Evolutionary conservation across 1,284 basidiomycete genomes (phyloP), one percentile per base, ranked within the genome.

Genomic region (Caloboletus inedulis): DNA sequence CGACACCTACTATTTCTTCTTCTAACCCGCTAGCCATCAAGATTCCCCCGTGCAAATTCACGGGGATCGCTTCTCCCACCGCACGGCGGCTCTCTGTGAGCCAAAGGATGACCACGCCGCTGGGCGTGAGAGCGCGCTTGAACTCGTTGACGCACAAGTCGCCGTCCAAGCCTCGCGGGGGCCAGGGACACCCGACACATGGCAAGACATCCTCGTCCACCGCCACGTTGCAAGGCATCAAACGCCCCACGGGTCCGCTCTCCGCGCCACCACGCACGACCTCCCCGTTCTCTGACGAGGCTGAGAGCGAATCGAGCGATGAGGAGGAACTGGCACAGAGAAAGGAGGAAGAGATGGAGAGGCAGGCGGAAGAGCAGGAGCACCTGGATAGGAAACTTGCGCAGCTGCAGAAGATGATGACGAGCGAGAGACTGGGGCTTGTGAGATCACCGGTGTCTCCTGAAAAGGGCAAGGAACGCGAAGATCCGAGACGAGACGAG

Each of bases 401-500:
- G 42, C 78, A 84, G 35, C 72, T 91, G 21, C 78, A 88, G 64
- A 75, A 67, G 53, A 80, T 85, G 73, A 85, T 91, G 73, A 89
- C 84, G 3, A 82, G 76, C 55, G 87, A 89, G 41, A 71, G 77
- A 18, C 66, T 91, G 36, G 89, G 89, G 1, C 76, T 91, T 14
- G 83, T 91, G 36, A 77, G 77, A 35, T 77, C 80, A 3, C 69
- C 70, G 8, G 66, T 64, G 42, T 59, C 51, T 14, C 34, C 47
- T 16, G 44, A 54, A 13, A 66, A 65, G 37, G 54, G 62, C 16
- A 66, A 64, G 40, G 51, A 34, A 39, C 62, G 59, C 9, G 59
- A 62, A 35, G 56, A 53, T 19, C 7, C 33, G 8, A 52, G 40
- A 43, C 50, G 46, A 37, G 61, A 54, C 2, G 64, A 65, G 43